Evolutionary conservation across 768 basidiomycete species (phyloP), one percentile per base, ranked within the genome.

Genomic region (Boletus eberwhitei): DNA sequence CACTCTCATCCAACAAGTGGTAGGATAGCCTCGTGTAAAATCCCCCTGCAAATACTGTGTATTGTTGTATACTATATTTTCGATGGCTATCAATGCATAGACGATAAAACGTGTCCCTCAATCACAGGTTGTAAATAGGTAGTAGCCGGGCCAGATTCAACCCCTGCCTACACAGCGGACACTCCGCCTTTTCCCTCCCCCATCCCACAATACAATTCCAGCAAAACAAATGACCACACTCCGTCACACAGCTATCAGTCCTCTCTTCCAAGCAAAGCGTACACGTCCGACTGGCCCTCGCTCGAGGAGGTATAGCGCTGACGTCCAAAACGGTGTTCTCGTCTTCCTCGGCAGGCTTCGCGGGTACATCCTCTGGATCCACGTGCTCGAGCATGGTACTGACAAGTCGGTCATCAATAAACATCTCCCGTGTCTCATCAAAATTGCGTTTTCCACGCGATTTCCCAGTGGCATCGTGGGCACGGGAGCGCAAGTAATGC

Each of bases 101-200:
- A 41, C 31, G 9, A 53, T 55, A 24, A 39, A 52, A 48, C 4
- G 17, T 14, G 35, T 44, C 44, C n/a, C 9, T 35, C 49, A 53
- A 60, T 78, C 72, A 93, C 64, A 94, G 75, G 72, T 94, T 94
- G 75, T 93, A 88, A 61, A 94, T 83, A 16, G 92, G 90, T 55
- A 92, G 67, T 49, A 94, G 69, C 54, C 82, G 82, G 42, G 83
- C 78, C 52, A 92, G 72, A 69, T 79, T 81, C 55, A 94, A 69
- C 11, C 80, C 78, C 67, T 94, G 92, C 59, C 92, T 81, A 70
- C 92, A 94, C 8, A 94, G 74, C 3, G 92, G 92, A 68, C 92
- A 94, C 70, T 93, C 92, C 9, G 90, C 79, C 82, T 92, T 94
- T 69, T 94, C 92, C 67, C 87, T 76, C 14, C 88, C 90, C 92